These are phyloP conservation scores for Gnaphalium uliginosum DNA, from an alignment of 129 eudicot genomes.

Conservation along the genomic window DNA sequence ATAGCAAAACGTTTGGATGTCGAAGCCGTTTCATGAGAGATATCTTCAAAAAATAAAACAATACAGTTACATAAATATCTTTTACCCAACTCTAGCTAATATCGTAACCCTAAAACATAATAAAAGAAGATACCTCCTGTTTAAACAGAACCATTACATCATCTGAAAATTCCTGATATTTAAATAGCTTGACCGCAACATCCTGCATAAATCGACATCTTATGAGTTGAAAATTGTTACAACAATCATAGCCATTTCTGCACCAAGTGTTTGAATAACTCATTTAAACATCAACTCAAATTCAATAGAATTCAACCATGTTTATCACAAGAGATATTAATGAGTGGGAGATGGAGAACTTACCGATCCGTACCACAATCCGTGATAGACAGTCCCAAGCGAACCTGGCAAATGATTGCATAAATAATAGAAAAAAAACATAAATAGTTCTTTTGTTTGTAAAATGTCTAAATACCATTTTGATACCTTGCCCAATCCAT, in stretches of 20 bases:
- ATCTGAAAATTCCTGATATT: conserved; percentile 68
- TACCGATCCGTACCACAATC: conserved; percentile 88
- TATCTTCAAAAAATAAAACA: too few relatives aligned
- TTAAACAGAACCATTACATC: conserved; percentile 59
- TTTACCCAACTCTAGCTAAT: too few relatives aligned
- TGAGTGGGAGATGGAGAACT: conserved; percentile 43
- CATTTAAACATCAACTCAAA: not conserved
- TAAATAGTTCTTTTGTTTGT: not conserved
- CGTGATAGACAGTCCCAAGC: conserved; percentile 88
- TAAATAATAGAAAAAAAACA: not conserved
- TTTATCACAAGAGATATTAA: conserved; percentile 5
- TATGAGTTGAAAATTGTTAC: not conserved
- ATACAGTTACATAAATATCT: too few relatives aligned
- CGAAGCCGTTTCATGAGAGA: conserved; percentile 89
- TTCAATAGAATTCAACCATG: not conserved
- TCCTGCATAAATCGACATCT: conserved; percentile 52
- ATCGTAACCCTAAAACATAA: too few relatives aligned
- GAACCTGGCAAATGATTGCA: conserved; percentile 51
- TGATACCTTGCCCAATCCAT: conserved; percentile 76
- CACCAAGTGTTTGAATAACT: too few relatives aligned
- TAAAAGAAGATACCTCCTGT: conserved; percentile 56
- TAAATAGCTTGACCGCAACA: conserved; percentile 80
- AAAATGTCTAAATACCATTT: not conserved
- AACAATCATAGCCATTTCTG: not conserved
- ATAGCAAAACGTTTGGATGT: conserved; percentile 87